phyloP scores from a whole-genome alignment of 2,329 filamentous ascomycete species.

The Alternaria sp. region DNA sequence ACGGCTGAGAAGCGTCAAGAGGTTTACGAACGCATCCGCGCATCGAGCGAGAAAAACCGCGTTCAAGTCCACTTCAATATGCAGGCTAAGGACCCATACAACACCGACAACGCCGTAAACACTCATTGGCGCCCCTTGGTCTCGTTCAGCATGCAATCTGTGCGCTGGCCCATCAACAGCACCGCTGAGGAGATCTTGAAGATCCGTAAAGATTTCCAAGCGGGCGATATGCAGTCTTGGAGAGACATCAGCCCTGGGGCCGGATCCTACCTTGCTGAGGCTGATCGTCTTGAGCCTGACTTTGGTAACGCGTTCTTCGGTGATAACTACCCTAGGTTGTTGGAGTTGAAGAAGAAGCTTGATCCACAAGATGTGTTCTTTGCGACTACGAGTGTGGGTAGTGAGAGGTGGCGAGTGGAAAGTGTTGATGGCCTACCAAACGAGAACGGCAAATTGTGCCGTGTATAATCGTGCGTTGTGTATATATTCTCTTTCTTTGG shows the following conservation, averaged over 20 bases:
- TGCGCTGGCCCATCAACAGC: constrained; percentile 44
- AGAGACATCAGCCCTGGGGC: constrained; percentile 44
- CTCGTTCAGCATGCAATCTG: constrained; percentile 42
- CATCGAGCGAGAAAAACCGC: constrained; percentile 45
- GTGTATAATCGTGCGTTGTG: constrained; percentile 21
- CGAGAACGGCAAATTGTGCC: constrained; percentile 48
- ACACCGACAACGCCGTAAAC: constrained; percentile 44
- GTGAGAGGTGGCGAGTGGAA: constrained; percentile 46
- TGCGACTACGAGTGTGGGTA: constrained; percentile 43
- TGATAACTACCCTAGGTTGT: constrained; percentile 40
- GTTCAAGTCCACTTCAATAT: constrained; percentile 50
- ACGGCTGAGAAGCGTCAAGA: constrained; percentile 44
- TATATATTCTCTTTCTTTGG: not conserved
- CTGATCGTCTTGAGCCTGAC: constrained; percentile 43
- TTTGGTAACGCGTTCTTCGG: constrained; percentile 47
- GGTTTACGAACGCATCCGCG: constrained; percentile 36
- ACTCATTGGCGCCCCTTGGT: constrained; percentile 39
- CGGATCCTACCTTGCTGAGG: constrained; percentile 42
- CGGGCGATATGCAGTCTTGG: constrained; percentile 42
- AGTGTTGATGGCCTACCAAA: constrained; percentile 46
- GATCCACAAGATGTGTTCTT: constrained; percentile 49
- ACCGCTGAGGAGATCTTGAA: constrained; percentile 37
- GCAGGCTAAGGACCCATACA: constrained; percentile 39
- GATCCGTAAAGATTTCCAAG: constrained; percentile 37
- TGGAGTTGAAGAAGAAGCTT: constrained; percentile 42